Base-by-base conservation (phyloP, 352 stramenopile genomes). In the Plasmopara halstedii region DNA sequence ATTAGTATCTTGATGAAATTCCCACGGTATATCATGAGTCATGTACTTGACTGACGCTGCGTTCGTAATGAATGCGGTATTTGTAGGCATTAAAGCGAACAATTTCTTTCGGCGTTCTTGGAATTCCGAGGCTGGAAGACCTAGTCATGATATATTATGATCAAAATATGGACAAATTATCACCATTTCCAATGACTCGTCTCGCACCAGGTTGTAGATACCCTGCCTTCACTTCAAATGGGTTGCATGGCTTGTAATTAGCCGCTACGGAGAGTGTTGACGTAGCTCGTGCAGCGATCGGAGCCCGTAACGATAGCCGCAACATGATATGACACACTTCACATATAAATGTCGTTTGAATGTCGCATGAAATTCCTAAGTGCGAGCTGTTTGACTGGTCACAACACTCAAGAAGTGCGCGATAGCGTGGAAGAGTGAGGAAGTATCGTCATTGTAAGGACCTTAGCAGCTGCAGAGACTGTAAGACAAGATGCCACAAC, bases 401-500 rank as follows among this genome's bases (percentile, higher is more conserved):
- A 34, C 50, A 56, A 49, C 11, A 31, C 11, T 31, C 26, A 33
- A 47, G 23, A 44, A 45, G 36, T 29, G 36, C 26, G 26, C 26
- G 26, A 31, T 11, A n/a, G n/a, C n/a, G n/a, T n/a, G n/a, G n/a
- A n/a, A n/a, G n/a, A n/a, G n/a, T n/a, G n/a, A n/a, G n/a, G n/a
- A n/a, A n/a, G n/a, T 29, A 10, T 29, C 25, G 25, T 11, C 25
- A 29, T 11, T 10, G 7, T 8, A 8, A 35, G 15, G 36, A 13
- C 23, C n/a, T 34, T 38, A 25, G 25, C 17, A 42, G 21, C 31
- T 18, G 13, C 22, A 13, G 15, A 10, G 17, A 36, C 17, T 15
- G 34, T 20, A 33, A 62, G 55, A 26, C 57, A 87, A 77, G 52
- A 98, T 98, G 94, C 94, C 94, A 57, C 94, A 98, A 73, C 95